Percentiles rank a stretch among this genome's conserved stretches.
Conservation (phyloP, 2,329 filamentous ascomycete species). For the Colletotrichum coccodes region DNA sequence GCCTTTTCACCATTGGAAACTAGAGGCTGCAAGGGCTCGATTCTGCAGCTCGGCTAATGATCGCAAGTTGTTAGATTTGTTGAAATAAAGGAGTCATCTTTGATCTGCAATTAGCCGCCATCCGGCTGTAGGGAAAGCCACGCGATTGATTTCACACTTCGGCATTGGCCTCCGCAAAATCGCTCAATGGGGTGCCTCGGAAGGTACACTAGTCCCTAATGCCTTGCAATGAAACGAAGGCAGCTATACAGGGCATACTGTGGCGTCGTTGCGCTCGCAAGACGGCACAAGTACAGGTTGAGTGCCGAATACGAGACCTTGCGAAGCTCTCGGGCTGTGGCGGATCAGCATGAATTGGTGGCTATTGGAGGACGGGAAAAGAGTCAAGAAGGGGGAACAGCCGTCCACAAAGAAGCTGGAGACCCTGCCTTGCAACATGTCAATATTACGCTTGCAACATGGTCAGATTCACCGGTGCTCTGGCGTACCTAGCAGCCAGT, state of each 20-base stretch:
- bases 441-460: not conserved
- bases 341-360: not conserved
- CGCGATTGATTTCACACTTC: no score
- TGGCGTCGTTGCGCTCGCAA: not conserved
- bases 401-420: not conserved
- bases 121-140: not conserved
- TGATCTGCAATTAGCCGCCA: slow-evolving; percentile 25
- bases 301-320: not conserved
- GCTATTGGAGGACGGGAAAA: not conserved
- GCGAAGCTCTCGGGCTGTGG: not conserved
- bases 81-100: no score
- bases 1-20: no score
- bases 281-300: not conserved
- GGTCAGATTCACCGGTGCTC: not conserved
- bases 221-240: not conserved
- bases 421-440: not conserved
- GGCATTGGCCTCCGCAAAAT: not conserved
- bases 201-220: not conserved
- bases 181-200: slow-evolving; percentile 1
- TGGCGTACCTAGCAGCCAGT: not conserved
- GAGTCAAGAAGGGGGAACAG: not conserved
- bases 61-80: no score
- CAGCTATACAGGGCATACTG: not conserved
- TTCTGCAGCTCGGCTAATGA: no score
- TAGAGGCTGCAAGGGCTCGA: no score